Evolutionary conservation across 73 alveolate genomes (phyloP).

Genomic region (Breviolum minutum): DNA sequence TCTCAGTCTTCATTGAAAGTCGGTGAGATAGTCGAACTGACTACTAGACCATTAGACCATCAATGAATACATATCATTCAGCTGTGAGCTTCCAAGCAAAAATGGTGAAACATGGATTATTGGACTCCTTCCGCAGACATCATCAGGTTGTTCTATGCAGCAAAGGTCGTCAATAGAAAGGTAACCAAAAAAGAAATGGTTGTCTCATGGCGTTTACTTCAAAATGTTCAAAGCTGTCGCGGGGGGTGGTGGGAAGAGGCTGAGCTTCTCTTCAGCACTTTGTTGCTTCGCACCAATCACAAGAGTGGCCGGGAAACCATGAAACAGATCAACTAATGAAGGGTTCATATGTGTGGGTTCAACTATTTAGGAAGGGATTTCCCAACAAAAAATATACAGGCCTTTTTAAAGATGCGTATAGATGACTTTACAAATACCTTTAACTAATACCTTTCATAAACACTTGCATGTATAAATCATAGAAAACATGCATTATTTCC

Average conservation of each 20-base stretch:
- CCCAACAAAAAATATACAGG: not conserved
- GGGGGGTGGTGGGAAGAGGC: slow-evolving; percentile 4
- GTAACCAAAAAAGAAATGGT: no score
- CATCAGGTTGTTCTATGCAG: no score
- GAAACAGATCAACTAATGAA: not conserved
- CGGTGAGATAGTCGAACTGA: no score
- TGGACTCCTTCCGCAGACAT: no score
- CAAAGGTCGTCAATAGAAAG: no score
- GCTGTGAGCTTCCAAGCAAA: no score
- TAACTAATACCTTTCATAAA: not conserved
- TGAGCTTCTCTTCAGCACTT: slow-evolving; percentile 57
- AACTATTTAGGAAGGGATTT: not conserved
- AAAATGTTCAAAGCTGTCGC: no score
- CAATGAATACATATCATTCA: no score
- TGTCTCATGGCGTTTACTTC: not conserved
- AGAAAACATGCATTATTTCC: no score
- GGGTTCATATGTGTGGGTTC: not conserved
- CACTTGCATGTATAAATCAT: not conserved
- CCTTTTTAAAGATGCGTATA: not conserved
- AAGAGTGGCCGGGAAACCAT: slow-evolving; percentile 59
- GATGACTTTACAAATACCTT: not conserved
- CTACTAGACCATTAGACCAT: no score
- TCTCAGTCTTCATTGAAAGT: no score
- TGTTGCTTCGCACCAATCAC: slow-evolving; percentile 73
- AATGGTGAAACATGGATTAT: no score